Base-by-base conservation (phyloP, 2,329 filamentous ascomycete genomes). In the Phialophora chinensis region DNA sequence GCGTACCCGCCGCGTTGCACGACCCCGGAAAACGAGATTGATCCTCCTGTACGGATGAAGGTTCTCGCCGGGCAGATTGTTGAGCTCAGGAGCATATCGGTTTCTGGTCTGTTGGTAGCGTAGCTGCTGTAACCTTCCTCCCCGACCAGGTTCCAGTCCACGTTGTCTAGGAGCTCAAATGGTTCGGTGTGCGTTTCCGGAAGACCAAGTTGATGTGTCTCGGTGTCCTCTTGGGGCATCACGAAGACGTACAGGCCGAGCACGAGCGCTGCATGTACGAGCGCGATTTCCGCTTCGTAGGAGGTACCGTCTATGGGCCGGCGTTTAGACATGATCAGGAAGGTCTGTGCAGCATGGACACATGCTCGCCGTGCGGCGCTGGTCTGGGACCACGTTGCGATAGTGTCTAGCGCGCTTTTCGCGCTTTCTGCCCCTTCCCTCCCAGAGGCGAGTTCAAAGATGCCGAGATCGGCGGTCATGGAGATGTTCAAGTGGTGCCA, bases 401-500 rank as follows among this genome's bases (percentile, higher is more conserved):
- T 83, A 62, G 84, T 80, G 65, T 83, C 79, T 0, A 85, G 75
- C 1, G 83, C 82, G 56, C 80, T 79, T 7, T 78, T 76, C 4
- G 82, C 83, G 12, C 80, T 78, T 4, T 69, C 75, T 0, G 83
- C 78, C 2, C 83, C 83, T 3, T 78, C 75, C 49, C 82, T 80
- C 3, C 83, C 83, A 10, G 83, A 83, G 4, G 82, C 83, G 10
- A 83, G 73, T 62, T 85, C 82, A 60, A 85, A 85, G 12, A 83
- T 79, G 47, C 82, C 81, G 4, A 83, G 79, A 60, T 85, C 83
- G 2, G 82, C 79, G 0, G 81, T 81, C 3, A 85, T 77, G 66
- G 78, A 79, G 78, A 85, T 83, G 70, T 82, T 84, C 63, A 83
- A 79, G 47, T 82, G 79, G 66, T 85, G 83, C 83, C 83, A 85